phyloP scores from a whole-genome alignment of 1,284 basidiomycete species.

The Cutaneotrichosporon sp. region DNA sequence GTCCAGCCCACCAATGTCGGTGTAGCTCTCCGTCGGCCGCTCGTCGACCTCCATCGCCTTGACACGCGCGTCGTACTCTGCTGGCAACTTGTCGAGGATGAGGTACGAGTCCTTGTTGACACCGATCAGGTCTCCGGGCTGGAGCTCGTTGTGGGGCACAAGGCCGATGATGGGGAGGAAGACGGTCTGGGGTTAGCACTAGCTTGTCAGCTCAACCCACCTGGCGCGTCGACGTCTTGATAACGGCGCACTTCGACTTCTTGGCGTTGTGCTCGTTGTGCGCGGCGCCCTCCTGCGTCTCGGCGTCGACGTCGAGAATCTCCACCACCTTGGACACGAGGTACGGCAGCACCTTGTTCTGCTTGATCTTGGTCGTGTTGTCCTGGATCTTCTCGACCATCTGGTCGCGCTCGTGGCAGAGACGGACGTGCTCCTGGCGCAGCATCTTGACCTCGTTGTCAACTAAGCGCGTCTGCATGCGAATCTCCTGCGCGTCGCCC shows the following conservation, averaged over 20 bases:
- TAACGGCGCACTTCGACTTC: slow-evolving; percentile 96
- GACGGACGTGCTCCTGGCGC: slow-evolving; percentile 85
- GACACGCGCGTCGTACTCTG: slow-evolving; percentile 74
- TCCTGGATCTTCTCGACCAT: slow-evolving; percentile 99
- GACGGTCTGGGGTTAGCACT: slow-evolving; percentile 68
- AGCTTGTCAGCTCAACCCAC: slow-evolving; percentile 35
- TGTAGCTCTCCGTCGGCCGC: slow-evolving; percentile 74
- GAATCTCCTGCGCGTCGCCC: slow-evolving; percentile 55
- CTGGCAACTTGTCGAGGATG: slow-evolving; percentile 81
- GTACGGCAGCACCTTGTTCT: slow-evolving; percentile 99
- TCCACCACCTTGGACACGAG: slow-evolving; percentile 97
- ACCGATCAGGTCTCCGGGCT: slow-evolving; percentile 91
- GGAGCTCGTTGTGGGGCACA: slow-evolving; percentile 85
- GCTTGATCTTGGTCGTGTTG: slow-evolving; percentile 98
- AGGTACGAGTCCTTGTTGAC: slow-evolving; percentile 99
- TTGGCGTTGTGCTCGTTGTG: slow-evolving; percentile 91
- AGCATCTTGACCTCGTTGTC: slow-evolving; percentile 97
- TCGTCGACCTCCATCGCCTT: slow-evolving; percentile 94
- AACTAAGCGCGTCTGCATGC: slow-evolving; percentile 82
- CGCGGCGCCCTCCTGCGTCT: slow-evolving; percentile 91
- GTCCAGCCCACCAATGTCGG: slow-evolving; percentile 75
- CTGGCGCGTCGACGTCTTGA: slow-evolving; percentile 97
- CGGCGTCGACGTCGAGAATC: slow-evolving; percentile 94
- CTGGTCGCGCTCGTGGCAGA: slow-evolving; percentile 90
- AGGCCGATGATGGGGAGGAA: slow-evolving; percentile 98